Percentiles rank a stretch among this genome's conserved stretches.
These are phyloP conservation scores for Hylodesmum podocarpum DNA, from an alignment of 306 rosid genomes.

Conservation along the genomic window DNA sequence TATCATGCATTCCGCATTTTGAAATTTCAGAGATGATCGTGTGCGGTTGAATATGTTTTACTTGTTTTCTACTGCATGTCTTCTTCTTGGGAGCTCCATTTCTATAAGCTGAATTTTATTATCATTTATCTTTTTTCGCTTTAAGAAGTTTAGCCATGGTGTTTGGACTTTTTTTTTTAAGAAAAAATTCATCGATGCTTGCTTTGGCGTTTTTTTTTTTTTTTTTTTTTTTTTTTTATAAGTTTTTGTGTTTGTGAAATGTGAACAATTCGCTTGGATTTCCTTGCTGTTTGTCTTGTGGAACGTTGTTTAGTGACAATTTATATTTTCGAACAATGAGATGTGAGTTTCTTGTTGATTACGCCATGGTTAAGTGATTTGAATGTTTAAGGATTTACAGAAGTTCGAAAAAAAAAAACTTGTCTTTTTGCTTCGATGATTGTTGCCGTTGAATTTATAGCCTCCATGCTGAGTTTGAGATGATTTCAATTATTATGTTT, in stretches of 20 bases:
- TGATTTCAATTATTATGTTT: background rate
- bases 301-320: background rate
- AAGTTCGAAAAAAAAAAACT: background rate
- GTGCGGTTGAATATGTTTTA: background rate
- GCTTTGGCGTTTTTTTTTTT: background rate
- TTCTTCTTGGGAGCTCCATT: background rate
- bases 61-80: background rate
- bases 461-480: background rate
- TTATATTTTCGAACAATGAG: background rate
- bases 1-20: constrained; percentile 2
- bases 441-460: background rate
- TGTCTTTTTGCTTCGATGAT: background rate
- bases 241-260: background rate
- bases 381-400: background rate
- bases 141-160: background rate
- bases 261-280: background rate
- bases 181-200: too few species aligned
- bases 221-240: background rate
- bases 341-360: background rate
- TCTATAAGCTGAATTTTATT: background rate
- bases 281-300: background rate
- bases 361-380: background rate
- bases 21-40: background rate
- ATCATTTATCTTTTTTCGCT: background rate
- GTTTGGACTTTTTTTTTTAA: background rate